A percentile compares a stretch with the other conserved stretches of the same genome.
phyloP scores from a whole-genome alignment of 2,329 filamentous ascomycete species.

The Aspergillus sp. region DNA sequence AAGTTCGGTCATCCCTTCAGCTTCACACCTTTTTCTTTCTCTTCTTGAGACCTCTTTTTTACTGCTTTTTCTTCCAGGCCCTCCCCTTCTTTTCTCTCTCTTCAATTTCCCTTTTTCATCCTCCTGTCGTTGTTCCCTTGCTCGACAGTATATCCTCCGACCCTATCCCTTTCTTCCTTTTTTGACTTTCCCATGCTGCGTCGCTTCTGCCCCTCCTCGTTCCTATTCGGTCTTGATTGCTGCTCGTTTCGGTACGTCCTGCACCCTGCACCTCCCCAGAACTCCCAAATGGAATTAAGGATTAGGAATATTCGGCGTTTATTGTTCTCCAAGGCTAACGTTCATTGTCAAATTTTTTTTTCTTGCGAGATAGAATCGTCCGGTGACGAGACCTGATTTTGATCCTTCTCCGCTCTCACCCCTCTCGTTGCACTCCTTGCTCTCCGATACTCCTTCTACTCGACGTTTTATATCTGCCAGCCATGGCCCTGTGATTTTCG shows the following conservation, averaged over 20 bases:
- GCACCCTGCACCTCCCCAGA: no score
- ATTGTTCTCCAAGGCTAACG: no score
- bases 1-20: conserved; percentile 32
- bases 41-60: conserved; percentile 10
- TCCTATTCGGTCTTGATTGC: conserved; percentile 5
- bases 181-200: conserved; percentile 14
- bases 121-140: conserved; percentile 12
- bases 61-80: conserved; percentile 11
- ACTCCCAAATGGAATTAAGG: no score
- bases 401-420: no score
- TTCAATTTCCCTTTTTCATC: conserved; percentile 17
- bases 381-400: no score
- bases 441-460: not conserved
- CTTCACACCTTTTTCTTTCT: conserved; percentile 29
- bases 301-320: no score
- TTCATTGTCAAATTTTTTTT: no score
- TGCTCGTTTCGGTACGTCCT: not conserved
- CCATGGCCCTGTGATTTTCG: conserved; percentile 24
- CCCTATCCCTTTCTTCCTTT: no score
- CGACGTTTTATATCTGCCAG: conserved; percentile 8
- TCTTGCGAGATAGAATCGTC: no score
- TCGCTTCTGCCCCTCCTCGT: conserved; percentile 7
- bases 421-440: no score
- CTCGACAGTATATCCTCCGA: conserved; percentile 5
- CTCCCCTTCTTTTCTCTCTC: conserved; percentile 12